Evolutionary conservation across 2,329 filamentous ascomycete species (phyloP), one percentile per base, ranked within the genome.

Genomic region (Fusarium coicis): DNA sequence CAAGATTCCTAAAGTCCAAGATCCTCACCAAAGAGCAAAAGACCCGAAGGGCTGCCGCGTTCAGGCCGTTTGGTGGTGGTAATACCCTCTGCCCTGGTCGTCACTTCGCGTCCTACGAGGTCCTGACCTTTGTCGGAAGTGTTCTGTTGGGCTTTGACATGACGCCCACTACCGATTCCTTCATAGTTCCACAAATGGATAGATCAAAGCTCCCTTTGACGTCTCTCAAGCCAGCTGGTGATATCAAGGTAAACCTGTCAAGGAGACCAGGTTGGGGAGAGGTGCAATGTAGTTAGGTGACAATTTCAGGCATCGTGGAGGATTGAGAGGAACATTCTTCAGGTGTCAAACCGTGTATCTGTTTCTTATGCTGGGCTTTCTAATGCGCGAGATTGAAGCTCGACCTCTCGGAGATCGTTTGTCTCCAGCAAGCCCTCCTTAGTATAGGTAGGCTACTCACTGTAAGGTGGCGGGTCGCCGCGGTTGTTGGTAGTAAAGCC

Each of bases 31-130:
- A 70, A 11, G 72, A 74, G 10, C 68, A 74, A 3, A 70, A 47
- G n/a, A 26, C 55, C 6, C 60, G 72, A 16, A 54, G 66, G 0
- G 36, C 73, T 23, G 70, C 69, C 26, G 72, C 72, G 8, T 75
- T 75, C 15, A 68, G 73, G 5, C 73, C 73, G 0, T 75, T 74
- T 55, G 72, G 73, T 0, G 72, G 73, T 47, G 70, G 72, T 3
- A 74, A 70, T 19, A 74, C 72, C 2, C 54, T 75, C 4, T 75
- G 73, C 14, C 73, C 73, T 2, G 69, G 73, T 4, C 66, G 72
- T 4, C 66, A 75, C 21, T 74, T 75, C 30, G 70, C 70, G 0
- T 73, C 73, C 0, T 74, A 75, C 26, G 66, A 75, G 28, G 53
- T 75, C 23, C 55, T 75, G 2, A 73, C 63, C 10, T 75, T 75